Conservation (phyloP, 768 basidiomycete genomes). For the Kockovaella imperatae region DNA sequence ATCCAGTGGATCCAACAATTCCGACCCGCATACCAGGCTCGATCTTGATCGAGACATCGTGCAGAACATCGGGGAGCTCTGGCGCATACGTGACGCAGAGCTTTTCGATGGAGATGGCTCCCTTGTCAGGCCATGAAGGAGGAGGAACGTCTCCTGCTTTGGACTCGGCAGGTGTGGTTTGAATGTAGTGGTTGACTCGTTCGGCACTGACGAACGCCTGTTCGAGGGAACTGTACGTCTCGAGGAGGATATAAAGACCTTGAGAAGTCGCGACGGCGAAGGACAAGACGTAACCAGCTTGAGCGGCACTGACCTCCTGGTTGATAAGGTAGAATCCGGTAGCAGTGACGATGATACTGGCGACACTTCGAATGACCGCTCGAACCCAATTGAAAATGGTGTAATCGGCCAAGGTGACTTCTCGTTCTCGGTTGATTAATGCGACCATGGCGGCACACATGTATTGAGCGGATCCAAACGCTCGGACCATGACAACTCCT, state of each 20-base stretch:
- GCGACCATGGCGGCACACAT: not conserved
- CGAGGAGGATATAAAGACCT: constrained; percentile 26
- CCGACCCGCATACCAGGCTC: constrained; percentile 37
- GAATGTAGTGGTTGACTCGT: constrained; percentile 34
- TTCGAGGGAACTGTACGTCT: constrained; percentile 30
- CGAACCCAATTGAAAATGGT: constrained; percentile 33
- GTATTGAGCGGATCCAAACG: constrained; percentile 4
- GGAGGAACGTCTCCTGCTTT: constrained; percentile 13
- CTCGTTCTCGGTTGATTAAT: constrained; percentile 9
- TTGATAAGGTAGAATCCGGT: constrained; percentile 30
- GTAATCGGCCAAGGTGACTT: not conserved
- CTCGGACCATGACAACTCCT: constrained; percentile 6
- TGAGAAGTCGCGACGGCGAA: constrained; percentile 28
- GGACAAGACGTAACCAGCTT: constrained; percentile 36
- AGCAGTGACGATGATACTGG: constrained; percentile 27
- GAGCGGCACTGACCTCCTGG: constrained; percentile 19
- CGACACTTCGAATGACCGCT: constrained; percentile 16
- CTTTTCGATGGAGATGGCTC: constrained; percentile 22
- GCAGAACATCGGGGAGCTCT: constrained; percentile 39
- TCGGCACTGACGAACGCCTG: constrained; percentile 42
- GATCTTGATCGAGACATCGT: constrained; percentile 27
- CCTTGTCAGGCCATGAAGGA: constrained; percentile 31
- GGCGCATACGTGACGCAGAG: constrained; percentile 31
- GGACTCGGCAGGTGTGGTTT: constrained; percentile 16
- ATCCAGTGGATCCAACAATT: constrained; percentile 37